Percentiles rank a stretch among this genome's conserved stretches.
phyloP scores from a whole-genome alignment of 805 yeast genomes.

The Saturnispora besseyi region DNA sequence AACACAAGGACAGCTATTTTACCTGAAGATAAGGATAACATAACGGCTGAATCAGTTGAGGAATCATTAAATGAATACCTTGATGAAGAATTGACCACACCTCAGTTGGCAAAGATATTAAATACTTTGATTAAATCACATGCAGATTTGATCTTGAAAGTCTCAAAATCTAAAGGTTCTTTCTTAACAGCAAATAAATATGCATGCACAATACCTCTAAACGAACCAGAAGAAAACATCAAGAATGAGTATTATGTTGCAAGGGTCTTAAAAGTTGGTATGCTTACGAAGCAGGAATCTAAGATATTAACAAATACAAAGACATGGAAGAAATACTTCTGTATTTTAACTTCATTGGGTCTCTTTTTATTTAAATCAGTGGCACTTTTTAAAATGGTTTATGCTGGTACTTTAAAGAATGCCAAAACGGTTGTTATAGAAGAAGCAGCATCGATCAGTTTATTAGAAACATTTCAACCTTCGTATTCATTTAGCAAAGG shows the following conservation, averaged over 20 bases:
- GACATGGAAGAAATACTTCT: constrained; percentile 38
- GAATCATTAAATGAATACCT: constrained; percentile 13
- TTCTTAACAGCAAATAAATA: constrained; percentile 16
- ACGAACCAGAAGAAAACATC: constrained; percentile 7
- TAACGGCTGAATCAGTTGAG: constrained; percentile 5
- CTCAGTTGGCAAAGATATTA: constrained; percentile 11
- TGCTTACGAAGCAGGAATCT: constrained; percentile 33
- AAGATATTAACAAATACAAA: constrained; percentile 20
- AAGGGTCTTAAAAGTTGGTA: constrained; percentile 34
- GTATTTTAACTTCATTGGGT: constrained; percentile 43
- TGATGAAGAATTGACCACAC: constrained; percentile 10
- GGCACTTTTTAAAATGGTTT: constrained; percentile 28
- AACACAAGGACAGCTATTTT: not conserved
- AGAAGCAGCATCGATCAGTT: constrained; percentile 17
- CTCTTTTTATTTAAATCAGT: constrained; percentile 36
- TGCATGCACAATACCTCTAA: constrained; percentile 7
- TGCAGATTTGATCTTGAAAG: constrained; percentile 15
- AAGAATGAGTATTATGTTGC: constrained; percentile 22
- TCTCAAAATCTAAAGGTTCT: constrained; percentile 20
- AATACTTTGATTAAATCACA: constrained; percentile 10
- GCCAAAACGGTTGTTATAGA: constrained; percentile 24
- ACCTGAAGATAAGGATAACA: not conserved
- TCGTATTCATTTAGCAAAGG: constrained; percentile 19
- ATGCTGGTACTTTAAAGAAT: constrained; percentile 10
- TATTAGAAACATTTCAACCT: constrained; percentile 22